Evolutionary conservation across 179 eudicot genomes (phyloP).

Genomic region (Actinidia chinensis): DNA sequence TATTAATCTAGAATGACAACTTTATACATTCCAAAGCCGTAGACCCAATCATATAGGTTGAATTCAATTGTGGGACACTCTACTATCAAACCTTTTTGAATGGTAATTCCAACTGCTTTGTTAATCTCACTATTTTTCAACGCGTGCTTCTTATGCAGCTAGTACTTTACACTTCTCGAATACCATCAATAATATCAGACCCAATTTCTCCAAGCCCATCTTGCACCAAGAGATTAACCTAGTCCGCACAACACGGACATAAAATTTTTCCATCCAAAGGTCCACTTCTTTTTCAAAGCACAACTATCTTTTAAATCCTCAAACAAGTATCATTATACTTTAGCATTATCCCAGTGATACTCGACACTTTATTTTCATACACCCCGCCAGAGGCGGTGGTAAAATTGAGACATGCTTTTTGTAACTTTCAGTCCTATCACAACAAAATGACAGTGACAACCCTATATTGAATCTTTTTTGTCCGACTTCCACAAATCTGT

Average conservation of each 20-base stretch:
- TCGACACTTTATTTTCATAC: slow-evolving; percentile 15
- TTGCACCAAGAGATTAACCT: slow-evolving; percentile 21
- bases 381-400: background rate
- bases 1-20: background rate
- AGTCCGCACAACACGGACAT: slow-evolving; percentile 16
- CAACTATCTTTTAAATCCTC: background rate
- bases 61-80: background rate
- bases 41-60: background rate
- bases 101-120: background rate
- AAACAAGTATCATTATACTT: slow-evolving; percentile 14
- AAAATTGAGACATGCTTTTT: slow-evolving; percentile 24
- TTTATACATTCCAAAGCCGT: background rate
- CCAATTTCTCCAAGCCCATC: slow-evolving; percentile 8
- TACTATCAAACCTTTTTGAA: background rate
- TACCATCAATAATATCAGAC: background rate
- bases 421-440: slow-evolving; percentile 18
- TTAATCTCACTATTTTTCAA: background rate
- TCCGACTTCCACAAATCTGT: slow-evolving; percentile 17
- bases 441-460: background rate
- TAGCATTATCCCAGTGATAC: slow-evolving; percentile 22
- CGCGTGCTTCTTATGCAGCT: background rate
- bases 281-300: background rate
- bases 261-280: background rate
- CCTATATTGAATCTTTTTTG: slow-evolving; percentile 14
- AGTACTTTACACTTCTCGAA: background rate